Base-by-base conservation (phyloP, 1,139 yeast genomes). In the Meyerozyma smithsonii region DNA sequence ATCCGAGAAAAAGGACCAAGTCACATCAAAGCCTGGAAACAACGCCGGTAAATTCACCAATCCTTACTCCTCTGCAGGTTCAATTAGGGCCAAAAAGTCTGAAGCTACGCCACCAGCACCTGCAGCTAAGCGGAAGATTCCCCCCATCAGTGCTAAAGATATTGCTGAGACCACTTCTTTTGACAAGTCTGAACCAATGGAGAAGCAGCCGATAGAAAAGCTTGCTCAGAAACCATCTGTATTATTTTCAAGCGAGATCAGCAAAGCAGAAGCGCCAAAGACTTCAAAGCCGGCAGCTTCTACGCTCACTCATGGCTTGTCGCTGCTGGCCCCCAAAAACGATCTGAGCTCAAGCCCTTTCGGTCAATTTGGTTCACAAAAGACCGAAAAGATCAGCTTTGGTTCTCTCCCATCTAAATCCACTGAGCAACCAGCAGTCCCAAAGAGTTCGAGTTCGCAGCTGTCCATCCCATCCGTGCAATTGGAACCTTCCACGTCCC, bases 111-210 rank as follows among this genome's bases (percentile, higher is more conserved):
- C 8, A 12, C 2, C 30, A 14, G 15, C 11, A 11, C 35, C n/a
- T n/a, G n/a, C n/a, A 6, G n/a, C 10, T 19, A 38, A 37, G 39
- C 58, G 11, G 57, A 64, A 40, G 63, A 64, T 35, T 69, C 73
- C 43, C 65, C 79, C 5, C 79, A 79, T 47, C 84, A 62, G 64
- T 4, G 73, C 73, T 7, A 61, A 60, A 35, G 71, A 64, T 39
- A 68, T 69, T 17, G 55, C 58, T 28, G 62, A 64, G 35, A 66
- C 74, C 1, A 56, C 66, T 8, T 57, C 64, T 23, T 67, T 59
- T 43, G 66, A 63, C 41, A 61, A 58, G 42, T 59, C 70, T 8
- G 61, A 59, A 36, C 56, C 60, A 4, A 37, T 35, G 10, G 28
- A 35, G 24, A 51, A 51, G 36, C 56, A 52, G 43, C 25, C 25